Evolutionary conservation across 2,329 filamentous ascomycete genomes (phyloP), one percentile per base, ranked within the genome.

Genomic region (Fusarium abutilonis): DNA sequence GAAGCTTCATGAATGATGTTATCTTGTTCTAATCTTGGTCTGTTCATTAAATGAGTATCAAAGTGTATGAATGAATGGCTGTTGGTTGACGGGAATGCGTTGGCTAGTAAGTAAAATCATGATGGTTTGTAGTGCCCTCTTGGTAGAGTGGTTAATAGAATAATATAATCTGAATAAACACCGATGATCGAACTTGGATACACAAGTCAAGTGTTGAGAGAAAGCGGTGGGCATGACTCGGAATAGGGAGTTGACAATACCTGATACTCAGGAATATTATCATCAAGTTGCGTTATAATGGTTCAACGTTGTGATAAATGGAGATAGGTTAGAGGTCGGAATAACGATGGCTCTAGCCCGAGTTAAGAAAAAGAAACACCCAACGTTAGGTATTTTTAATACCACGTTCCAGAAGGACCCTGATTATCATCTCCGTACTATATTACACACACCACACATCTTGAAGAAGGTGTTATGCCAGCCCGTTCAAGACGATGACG

Each of bases 251-350:
- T 50, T 63, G 10, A 19, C 19, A 9, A n/a, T 60, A 11, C 38
- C 64, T 66, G 62, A 66, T 56, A 46, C 58, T 66, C 54, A 66
- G 58, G 54, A 63, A 66, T 19, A 63, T 34, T 56, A 38, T 64
- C 61, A 61, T 29, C 26, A 41, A 45, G 17, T 62, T 52, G 34
- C 8, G 39, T 43, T 11, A 14, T 23, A 38, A 29, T 23, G 11
- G 14, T 26, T 7, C 31, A 19, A 19, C 36, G 6, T n/a, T 4
- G 19, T 19, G 19, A 19, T 49, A 23, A 8, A 28, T 28, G 10
- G 15, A 11, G 19, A 19, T 19, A 4, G 19, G 19, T 19, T 4
- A 19, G 19, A 19, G 19, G 19, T 19, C 19, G 19, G 19, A 19
- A 19, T 19, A 19, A 4, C 19, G 19, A 19, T 19, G 19, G 23